Evolutionary conservation across 78 protist genomes (phyloP), one percentile per base, ranked within the genome.

Genomic region (Guillardia theta): DNA sequence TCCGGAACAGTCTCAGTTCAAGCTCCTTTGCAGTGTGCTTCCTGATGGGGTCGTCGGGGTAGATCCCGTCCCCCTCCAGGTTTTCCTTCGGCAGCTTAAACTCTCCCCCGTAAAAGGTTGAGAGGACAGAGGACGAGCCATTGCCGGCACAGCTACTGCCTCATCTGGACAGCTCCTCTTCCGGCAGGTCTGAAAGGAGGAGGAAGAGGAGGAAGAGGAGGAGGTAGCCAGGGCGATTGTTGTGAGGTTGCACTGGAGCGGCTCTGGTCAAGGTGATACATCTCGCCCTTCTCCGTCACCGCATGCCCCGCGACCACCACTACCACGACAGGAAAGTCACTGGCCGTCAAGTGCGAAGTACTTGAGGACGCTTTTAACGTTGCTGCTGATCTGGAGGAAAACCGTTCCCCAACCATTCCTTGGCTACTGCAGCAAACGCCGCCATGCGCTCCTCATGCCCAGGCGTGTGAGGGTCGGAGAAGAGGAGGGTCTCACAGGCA

Each of bases 211-310:
- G n/a, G n/a, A n/a, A n/a, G n/a, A n/a, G n/a, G n/a, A n/a, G n/a
- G n/a, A n/a, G n/a, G n/a, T n/a, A n/a, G n/a, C n/a, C n/a, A n/a
- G n/a, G n/a, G n/a, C n/a, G n/a, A n/a, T n/a, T n/a, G n/a, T n/a
- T n/a, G n/a, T n/a, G 15, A 15, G 58, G 43, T 77, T 19, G 88
- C 5, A 77, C 21, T 4, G 22, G 19, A 5, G 88, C 21, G 4
- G 48, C 10, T 4, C 43, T 33, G 88, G 3, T n/a, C 90, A 18
- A 78, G 90, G 48, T 50, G 90, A 30, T 12, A 78, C 90, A 78
- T 78, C 48, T 78, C 90, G 90, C 90, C 90, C 90, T 78, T 78
- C 37, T 37, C 45, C 50, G 44, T 46, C 90, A 44, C 90, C 22
- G 19, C 90, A 4, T 30, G 39, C 43, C 90, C 90, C 8, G 90